Base-by-base conservation (phyloP, 176 grass and related monocot species). In the Zizania latifolia region DNA sequence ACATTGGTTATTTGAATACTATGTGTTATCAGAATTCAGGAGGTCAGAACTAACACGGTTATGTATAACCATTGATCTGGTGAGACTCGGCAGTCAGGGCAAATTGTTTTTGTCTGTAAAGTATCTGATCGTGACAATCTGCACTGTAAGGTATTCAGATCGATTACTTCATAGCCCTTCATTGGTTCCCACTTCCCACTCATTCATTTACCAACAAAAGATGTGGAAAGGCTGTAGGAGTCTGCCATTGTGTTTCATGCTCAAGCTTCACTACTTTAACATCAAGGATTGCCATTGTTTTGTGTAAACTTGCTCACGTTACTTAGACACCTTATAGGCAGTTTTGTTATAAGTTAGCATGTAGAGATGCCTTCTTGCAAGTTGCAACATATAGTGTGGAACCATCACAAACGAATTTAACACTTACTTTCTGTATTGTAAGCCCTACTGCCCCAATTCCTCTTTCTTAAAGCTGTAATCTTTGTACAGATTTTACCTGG, bases 291-390 rank as follows among this genome's bases (percentile, higher is more conserved):
- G 30, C 17, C 23, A 60, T 51, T 58, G 4, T 77, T 61, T 76
- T 48, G 32, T 68, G 16, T 19, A 38, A 12, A 38, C 11, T 65
- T 72, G 32, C 44, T 67, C 43, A 34, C 62, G 40, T 57, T 61
- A 50, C 39, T 8, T 14, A 17, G 46, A 61, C 58, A 24, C 61
- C 51, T 40, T 27, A 65, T 19, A 14, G 55, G 56, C 36, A 40
- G 58, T 80, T 84, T 81, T 71, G 44, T 77, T 76, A 46, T 11
- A 53, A 70, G 34, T 41, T 70, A 70, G 6, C 15, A 56, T 69
- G n/a, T 26, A 83, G 39, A 58, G 29, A 57, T 28, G 38, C 22
- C 26, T 83, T 83, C 10, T 44, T 75, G 21, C 62, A 75, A 59
- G 10, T 27, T 68, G 43, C 14, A 41, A 79, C 27, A 24, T 0